Evolutionary conservation across 768 basidiomycete genomes (phyloP), one percentile per base, ranked within the genome.

Genomic region (Sistotremastrum niveocremeum): DNA sequence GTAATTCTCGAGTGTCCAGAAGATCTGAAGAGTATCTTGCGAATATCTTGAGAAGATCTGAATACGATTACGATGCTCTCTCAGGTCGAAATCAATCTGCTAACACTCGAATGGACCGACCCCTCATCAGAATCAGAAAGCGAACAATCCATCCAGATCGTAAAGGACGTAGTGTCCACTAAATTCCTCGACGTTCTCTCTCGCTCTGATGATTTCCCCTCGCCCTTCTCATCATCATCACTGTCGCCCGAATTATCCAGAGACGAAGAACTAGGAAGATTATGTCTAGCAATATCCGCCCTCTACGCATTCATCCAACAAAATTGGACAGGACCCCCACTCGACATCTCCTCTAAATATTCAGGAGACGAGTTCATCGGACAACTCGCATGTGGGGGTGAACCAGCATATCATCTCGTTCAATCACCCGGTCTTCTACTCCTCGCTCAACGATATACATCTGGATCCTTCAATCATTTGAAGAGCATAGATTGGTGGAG

Each of bases 241-340:
- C 28, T 12, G 3, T 35, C 44, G 9, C 39, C 20, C 20, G 20
- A 20, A 20, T 20, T 20, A 42, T n/a, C 39, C 9, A 36, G 39
- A 9, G 71, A 73, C 38, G 63, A 62, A 36, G 84, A 84, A 58
- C 54, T 81, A 20, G 49, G 70, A 35, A 72, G 71, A 32, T 66
- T 98, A 36, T 61, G 75, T 7, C 51, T 89, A 7, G 88, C 77
- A 0, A 70, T 94, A 7, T 79, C 89, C 5, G 82, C 81, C 51
- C 68, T 97, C 28, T 89, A 95, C 52, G 77, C 86, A 0, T 99
- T 93, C 65, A 69, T 91, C 4, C 95, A 99, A 60, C 72, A 69
- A 31, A 99, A 99, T 62, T 99, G 91, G 90, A 97, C 93, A 0
- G 95, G 95, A 4, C 95, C 95, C 2, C 73, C 84, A 55, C 72